Evolutionary conservation across 2,329 filamentous ascomycete species (phyloP).

Genomic region (Diaporthe capsici): DNA sequence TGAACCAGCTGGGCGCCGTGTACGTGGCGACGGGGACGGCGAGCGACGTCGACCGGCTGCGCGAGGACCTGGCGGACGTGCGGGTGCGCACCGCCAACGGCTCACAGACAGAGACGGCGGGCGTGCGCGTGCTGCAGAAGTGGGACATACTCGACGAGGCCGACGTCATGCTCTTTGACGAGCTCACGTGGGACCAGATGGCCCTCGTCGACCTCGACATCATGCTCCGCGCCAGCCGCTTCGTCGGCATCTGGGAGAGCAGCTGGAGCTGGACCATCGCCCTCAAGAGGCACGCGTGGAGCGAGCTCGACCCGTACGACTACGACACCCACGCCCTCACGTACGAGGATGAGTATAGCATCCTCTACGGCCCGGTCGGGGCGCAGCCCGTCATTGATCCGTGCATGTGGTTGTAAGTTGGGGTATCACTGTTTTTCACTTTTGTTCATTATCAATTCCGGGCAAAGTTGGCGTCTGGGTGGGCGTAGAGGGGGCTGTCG

Average conservation of each 20-base stretch:
- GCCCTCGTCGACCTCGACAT: slow-evolving; percentile 41
- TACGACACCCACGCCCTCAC: slow-evolving; percentile 29
- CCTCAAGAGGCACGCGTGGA: slow-evolving; percentile 39
- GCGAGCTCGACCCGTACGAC: slow-evolving; percentile 23
- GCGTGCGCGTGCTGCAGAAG: slow-evolving; percentile 38
- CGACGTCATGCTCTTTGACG: slow-evolving; percentile 38
- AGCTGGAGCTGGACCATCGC: slow-evolving; percentile 41
- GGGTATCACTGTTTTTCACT: background rate
- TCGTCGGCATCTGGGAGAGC: slow-evolving; percentile 42
- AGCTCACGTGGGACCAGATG: slow-evolving; percentile 41
- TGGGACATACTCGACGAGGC: slow-evolving; percentile 39
- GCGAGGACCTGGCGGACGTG: slow-evolving; percentile 9
- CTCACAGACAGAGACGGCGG: background rate
- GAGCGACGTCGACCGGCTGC: slow-evolving; percentile 37
- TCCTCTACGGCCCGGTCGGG: slow-evolving; percentile 17
- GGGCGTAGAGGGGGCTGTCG: background rate
- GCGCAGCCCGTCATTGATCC: slow-evolving; percentile 37
- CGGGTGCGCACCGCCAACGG: slow-evolving; percentile 27
- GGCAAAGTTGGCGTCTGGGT: background rate
- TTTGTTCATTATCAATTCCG: background rate
- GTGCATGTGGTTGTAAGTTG: slow-evolving; percentile 31
- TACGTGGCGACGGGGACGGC: slow-evolving; percentile 41
- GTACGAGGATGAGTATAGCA: slow-evolving; percentile 38
- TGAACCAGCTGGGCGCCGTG: slow-evolving; percentile 34
- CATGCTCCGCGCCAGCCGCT: slow-evolving; percentile 39